These are phyloP conservation scores for Sclerotinia subarctica DNA, from an alignment of 2,329 filamentous ascomycete genomes.

Conservation along the genomic window DNA sequence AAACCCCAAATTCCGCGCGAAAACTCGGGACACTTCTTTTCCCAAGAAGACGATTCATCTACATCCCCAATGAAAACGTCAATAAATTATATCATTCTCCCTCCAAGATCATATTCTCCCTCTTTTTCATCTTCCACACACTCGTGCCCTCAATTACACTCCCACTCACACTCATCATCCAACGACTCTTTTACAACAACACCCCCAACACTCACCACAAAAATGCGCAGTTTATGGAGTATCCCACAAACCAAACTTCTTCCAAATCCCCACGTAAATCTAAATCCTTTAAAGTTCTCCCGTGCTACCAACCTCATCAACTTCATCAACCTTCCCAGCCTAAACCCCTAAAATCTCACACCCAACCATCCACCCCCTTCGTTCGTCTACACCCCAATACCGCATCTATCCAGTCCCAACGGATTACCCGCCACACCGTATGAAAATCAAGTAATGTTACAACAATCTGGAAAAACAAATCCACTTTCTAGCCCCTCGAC, in stretches of 20 bases:
- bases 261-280: background rate
- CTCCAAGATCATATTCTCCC: background rate
- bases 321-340: background rate
- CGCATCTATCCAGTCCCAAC: background rate
- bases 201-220: background rate
- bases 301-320: too few relatives aligned
- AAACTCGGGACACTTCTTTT: background rate
- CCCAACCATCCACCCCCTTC: background rate
- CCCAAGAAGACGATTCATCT: background rate
- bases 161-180: background rate
- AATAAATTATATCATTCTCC: background rate
- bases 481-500: background rate
- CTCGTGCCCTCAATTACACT: background rate
- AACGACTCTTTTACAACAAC: background rate
- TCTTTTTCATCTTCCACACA: background rate
- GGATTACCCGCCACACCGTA: background rate
- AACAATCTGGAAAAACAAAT: background rate
- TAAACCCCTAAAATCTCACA: background rate
- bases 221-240: conserved; percentile 5
- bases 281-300: background rate
- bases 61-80: background rate
- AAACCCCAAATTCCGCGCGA: background rate
- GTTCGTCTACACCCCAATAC: background rate
- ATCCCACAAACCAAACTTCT: background rate
- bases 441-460: background rate